Base-by-base conservation (phyloP, 169 alveolate species). In the Babesia bovis region DNA sequence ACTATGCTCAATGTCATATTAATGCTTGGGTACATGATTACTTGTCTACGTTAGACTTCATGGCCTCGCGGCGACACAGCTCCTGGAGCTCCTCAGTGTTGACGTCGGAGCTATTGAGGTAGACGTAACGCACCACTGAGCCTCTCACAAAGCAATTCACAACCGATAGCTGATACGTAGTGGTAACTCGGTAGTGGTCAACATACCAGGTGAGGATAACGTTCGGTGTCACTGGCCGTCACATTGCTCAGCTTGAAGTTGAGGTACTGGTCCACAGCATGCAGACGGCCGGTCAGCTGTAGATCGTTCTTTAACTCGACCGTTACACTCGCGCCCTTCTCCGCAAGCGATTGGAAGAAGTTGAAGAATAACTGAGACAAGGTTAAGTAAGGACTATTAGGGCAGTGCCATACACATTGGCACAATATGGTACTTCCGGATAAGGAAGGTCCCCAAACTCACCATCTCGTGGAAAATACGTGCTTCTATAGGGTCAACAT, bases 61-160 rank as follows among this genome's bases (percentile, higher is more conserved):
- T 88, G 40, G 91, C 91, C 60, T 84, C 89, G 47, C 91, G 92
- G 69, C 94, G 89, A 63, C 98, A 95, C 50, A 95, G 94, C 52
- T 92, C 95, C 75, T 92, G 96, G 41, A 95, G 81, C 58, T 93
- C 92, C 53, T 94, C 96, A 15, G 91, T 71, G 82, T 95, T 94
- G 49, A 96, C 91, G 50, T 94, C 97, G 5, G 92, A 83, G 21
- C 94, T 89, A 13, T 93, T 94, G 36, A 96, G 72, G 72, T 92
- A 96, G 28, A 96, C 92, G 74, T 96, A 96, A 45, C 98, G 93
- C 3, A 96, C 97, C 15, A 94, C 97, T 17, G 97, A 93, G 49
- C 99, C 99, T 56, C 98, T 84, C 4, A 96, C 94, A 61, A 96
- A 96, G 77, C 98, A 92, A 73, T 93, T 94, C 78, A 94, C 91